Evolutionary conservation across 2,329 filamentous ascomycete species (phyloP), one percentile per base, ranked within the genome.

Genomic region (Colletotrichum orchidophilum): DNA sequence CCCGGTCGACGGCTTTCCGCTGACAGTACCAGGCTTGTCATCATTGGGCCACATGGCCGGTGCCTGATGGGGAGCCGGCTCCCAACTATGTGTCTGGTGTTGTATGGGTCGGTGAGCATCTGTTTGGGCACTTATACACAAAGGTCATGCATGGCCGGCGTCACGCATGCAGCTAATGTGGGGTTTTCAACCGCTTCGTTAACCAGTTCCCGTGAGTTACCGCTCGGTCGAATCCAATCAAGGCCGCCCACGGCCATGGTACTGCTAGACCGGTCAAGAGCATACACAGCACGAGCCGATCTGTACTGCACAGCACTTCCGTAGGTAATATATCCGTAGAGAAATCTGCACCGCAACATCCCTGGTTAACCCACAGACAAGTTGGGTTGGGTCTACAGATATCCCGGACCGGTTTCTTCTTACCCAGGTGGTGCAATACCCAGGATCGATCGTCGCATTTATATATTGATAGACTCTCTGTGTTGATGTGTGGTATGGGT

Each of bases 41-140:
- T 63, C 54, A 70, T 72, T 70, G 67, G 71, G 60, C 73, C 72
- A 72, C 69, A 67, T 73, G 63, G 35, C 66, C 55, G 70, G 59
- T 72, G 72, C 72, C 70, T 74, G 72, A 73, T 63, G 72, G 60
- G 62, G 31, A 42, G 65, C 61, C 55, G 64, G 39, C 66, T 71
- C 58, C 69, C 66, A 65, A 62, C 55, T 73, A 74, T 74, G 73
- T 74, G 73, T 73, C 73, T 70, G 39, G 61, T 63, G 39, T 55
- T 74, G 73, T 74, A 74, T 74, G 73, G 73, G 64, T 67, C 64
- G 55, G 65, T 49, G 61, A 68, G 55, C 53, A 26, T 62, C 52
- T 71, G 55, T 65, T 73, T 70, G 65, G 72, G 72, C 72, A 73
- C 49, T 63, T 68, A 70, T 64, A 72, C 70, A 59, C 72, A 63